Conservation (phyloP, 345 rosid genomes). For the Raphanus raphanistrum region DNA sequence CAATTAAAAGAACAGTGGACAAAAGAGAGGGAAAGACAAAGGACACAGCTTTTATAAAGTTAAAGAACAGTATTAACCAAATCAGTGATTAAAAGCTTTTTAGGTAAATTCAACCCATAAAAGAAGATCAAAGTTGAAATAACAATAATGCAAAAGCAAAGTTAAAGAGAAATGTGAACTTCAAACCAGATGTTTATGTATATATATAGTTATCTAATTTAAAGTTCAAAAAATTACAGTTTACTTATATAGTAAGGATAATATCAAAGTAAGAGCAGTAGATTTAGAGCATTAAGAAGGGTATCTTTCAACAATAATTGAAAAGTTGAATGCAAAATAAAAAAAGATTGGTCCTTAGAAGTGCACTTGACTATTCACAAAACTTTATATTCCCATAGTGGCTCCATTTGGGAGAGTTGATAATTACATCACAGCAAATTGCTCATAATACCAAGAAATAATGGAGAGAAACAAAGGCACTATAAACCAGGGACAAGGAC, state of each 20-base stretch:
- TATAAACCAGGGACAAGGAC: slow-evolving; percentile 31
- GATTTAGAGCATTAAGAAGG: slow-evolving; percentile 18
- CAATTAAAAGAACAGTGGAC: slow-evolving; percentile 31
- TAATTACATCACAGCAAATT: slow-evolving; percentile 56
- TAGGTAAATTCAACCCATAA: slow-evolving; percentile 33
- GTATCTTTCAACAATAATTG: slow-evolving; percentile 37
- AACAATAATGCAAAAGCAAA: slow-evolving; percentile 18
- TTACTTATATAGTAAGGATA: slow-evolving; percentile 10
- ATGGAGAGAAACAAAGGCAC: slow-evolving; percentile 22
- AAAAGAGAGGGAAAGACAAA: slow-evolving; percentile 35
- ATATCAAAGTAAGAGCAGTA: slow-evolving; percentile 12
- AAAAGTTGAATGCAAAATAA: slow-evolving; percentile 29
- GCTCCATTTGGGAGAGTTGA: slow-evolving; percentile 51
- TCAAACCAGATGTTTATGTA: slow-evolving; percentile 11
- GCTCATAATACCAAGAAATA: slow-evolving; percentile 41
- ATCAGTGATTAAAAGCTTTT: slow-evolving; percentile 20
- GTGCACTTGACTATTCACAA: slow-evolving; percentile 46
- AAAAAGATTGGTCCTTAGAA: slow-evolving; percentile 54
- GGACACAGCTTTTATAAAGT: slow-evolving; percentile 37
- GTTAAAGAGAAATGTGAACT: slow-evolving; percentile 8
- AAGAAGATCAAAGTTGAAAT: slow-evolving; percentile 10
- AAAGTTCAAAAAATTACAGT: neutral
- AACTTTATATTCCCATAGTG: slow-evolving; percentile 50
- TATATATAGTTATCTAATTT: neutral
- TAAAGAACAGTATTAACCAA: slow-evolving; percentile 24